Base-by-base conservation (phyloP, 2,329 filamentous ascomycete genomes). In the Fusarium cyanostomum region DNA sequence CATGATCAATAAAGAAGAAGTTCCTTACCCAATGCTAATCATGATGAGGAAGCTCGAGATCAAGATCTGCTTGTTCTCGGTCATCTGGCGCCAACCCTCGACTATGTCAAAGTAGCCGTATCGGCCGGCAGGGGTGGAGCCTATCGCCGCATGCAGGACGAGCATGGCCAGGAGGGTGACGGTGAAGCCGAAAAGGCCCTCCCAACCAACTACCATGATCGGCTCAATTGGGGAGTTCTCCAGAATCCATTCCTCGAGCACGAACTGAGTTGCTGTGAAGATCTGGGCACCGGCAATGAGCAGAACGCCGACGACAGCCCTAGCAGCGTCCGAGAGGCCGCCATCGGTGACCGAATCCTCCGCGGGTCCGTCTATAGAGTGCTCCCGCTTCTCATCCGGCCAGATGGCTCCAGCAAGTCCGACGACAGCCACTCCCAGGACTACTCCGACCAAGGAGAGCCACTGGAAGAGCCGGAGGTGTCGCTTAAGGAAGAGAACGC, bases 261-360 rank as follows among this genome's bases (percentile, higher is more conserved):
- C 95, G 71, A 98, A 99, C 76, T 99, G 95, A 2, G 92, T 92
- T 1, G 95, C 95, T 0, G 95, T 98, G 75, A 99, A 98, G 73
- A 99, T 91, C 79, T 99, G 95, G 1, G 94, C 95, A 3, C 90
- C 91, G 4, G 95, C 95, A 73, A 99, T 98, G 54, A 98, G 83
- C 18, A 95, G 80, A 13, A 99, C 91, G 26, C 95, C 95, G 27
- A 97, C 79, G 50, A 97, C 79, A 1, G 92, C 92, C 39, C 72
- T 70, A n/a, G 72, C 56, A 28, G 75, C 66, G 34, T 77, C 73
- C 1, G 74, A 73, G 7, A 77, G 67, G 2, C 64, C 80, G 7
- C 82, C 78, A 6, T 75, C 74, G 13, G 78, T 73, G 4, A 80
- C 76, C 16, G 78, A 78, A 3, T 76, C 74, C 5, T 78, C 69